phyloP scores from a whole-genome alignment of 306 rosid species.

The Senna siamea region DNA sequence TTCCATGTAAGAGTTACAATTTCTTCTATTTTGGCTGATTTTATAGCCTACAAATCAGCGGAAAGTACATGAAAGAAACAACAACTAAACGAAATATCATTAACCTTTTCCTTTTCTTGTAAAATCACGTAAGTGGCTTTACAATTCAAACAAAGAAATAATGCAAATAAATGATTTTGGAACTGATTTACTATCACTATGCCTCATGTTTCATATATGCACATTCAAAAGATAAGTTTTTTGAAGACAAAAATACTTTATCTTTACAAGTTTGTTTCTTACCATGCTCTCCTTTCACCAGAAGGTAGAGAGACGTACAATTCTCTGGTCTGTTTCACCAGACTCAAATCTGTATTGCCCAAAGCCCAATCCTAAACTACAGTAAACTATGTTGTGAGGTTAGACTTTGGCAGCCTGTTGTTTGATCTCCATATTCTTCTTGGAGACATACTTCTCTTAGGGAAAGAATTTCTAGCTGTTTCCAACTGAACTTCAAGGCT shows the following conservation, averaged over 20 bases:
- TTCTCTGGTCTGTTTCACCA: slow-evolving; percentile 34
- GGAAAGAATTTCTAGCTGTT: slow-evolving; percentile 38
- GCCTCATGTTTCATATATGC: slow-evolving; percentile 12
- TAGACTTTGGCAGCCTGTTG: slow-evolving; percentile 35
- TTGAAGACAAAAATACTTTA: slow-evolving; percentile 13
- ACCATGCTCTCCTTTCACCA: slow-evolving; percentile 23
- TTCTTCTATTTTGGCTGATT: no score
- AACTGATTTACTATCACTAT: slow-evolving; percentile 1
- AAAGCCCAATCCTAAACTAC: slow-evolving; percentile 41
- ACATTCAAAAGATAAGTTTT: slow-evolving; percentile 4
- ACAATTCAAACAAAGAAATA: background rate
- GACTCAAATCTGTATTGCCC: slow-evolving; percentile 30
- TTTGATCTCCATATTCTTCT: slow-evolving; percentile 57
- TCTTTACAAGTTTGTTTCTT: slow-evolving; percentile 19
- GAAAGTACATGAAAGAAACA: background rate
- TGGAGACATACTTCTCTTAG: slow-evolving; percentile 44
- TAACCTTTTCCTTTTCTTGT: background rate
- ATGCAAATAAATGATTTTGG: background rate
- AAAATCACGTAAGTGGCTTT: background rate
- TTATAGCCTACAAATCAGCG: background rate
- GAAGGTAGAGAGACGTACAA: slow-evolving; percentile 24
- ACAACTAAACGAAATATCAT: background rate
- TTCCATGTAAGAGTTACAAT: no score
- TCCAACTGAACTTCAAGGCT: slow-evolving; percentile 67
- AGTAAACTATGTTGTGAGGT: slow-evolving; percentile 17